A percentile compares a stretch with the other conserved stretches of the same genome.
Evolutionary conservation across 805 yeast genomes (phyloP).

Genomic region (Wickerhamomyces hampshirensis): DNA sequence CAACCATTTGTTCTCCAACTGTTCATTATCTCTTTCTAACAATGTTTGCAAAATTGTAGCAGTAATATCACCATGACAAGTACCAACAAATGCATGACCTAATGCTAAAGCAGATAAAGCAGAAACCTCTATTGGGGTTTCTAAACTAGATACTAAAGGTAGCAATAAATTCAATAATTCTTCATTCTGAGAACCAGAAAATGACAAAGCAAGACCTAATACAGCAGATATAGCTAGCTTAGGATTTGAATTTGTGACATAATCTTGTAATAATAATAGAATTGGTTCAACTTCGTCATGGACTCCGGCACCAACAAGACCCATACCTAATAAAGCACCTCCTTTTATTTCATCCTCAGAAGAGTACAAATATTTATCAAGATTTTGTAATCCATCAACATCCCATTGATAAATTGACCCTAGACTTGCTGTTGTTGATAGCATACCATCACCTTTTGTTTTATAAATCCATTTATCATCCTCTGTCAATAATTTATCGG

Average conservation of each 20-base stretch:
- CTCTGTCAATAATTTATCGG: conserved; percentile 73
- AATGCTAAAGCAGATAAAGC: conserved; percentile 86
- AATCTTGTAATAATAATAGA: conserved; percentile 77
- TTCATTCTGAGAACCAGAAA: conserved; percentile 89
- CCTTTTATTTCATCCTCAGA: conserved; percentile 86
- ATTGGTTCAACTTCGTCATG: conserved; percentile 97
- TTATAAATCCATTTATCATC: conserved; percentile 88
- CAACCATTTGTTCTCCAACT: conserved; percentile 80
- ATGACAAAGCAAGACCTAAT: conserved; percentile 88
- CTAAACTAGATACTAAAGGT: conserved; percentile 79
- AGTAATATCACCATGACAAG: conserved; percentile 91
- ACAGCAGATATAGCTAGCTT: conserved; percentile 76
- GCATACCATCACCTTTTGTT: conserved; percentile 89
- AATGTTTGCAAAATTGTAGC: conserved; percentile 88
- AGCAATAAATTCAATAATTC: conserved; percentile 72
- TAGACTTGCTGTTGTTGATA: conserved; percentile 84
- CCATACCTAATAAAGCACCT: conserved; percentile 95
- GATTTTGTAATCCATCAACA: conserved; percentile 81
- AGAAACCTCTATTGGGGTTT: conserved; percentile 70
- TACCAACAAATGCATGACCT: conserved; percentile 93
- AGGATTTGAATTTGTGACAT: conserved; percentile 59
- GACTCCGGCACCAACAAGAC: conserved; percentile 85
- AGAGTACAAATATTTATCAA: conserved; percentile 85
- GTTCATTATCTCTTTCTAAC: conserved; percentile 75
- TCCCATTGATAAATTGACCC: conserved; percentile 94